Evolutionary conservation across 176 grass and related monocot genomes (phyloP).

Genomic region (Aegilops bicornis): DNA sequence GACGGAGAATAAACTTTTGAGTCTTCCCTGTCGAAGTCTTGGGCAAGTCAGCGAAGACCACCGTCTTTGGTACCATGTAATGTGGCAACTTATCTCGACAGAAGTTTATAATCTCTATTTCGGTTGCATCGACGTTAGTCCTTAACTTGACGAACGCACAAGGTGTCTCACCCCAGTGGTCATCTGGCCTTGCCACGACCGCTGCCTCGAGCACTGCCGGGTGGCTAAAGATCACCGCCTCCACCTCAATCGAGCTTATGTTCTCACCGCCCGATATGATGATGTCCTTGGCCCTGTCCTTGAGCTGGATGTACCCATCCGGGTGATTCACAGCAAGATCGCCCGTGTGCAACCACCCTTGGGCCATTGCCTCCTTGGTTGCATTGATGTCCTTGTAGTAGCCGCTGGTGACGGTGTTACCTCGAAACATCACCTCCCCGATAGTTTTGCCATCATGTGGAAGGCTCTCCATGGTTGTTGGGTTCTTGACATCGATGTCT

Average conservation of each 20-base stretch:
- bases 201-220: too few relatives aligned
- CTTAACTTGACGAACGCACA: constrained; percentile 74
- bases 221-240: too few relatives aligned
- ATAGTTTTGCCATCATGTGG: constrained; percentile 62
- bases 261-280: too few relatives aligned
- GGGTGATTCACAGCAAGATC: constrained; percentile 64
- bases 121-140: neutral
- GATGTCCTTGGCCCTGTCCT: constrained; percentile 71
- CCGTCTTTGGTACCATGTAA: constrained; percentile 66
- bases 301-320: constrained; percentile 69
- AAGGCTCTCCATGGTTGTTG: constrained; percentile 51
- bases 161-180: constrained; percentile 48
- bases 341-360: constrained; percentile 59
- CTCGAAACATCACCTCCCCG: constrained; percentile 77
- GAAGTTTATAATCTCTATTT: constrained; percentile 47
- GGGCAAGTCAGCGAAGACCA: constrained; percentile 62
- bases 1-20: constrained; percentile 70
- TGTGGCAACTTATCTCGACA: constrained; percentile 51
- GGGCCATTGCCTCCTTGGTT: constrained; percentile 45
- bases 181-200: too few relatives aligned
- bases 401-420: constrained; percentile 77
- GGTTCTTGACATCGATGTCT: constrained; percentile 67
- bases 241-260: too few relatives aligned
- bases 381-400: constrained; percentile 72
- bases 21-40: constrained; percentile 87